Evolutionary conservation across 257 asterid genomes (phyloP).

Genomic region (Gynochthodes officinalis): DNA sequence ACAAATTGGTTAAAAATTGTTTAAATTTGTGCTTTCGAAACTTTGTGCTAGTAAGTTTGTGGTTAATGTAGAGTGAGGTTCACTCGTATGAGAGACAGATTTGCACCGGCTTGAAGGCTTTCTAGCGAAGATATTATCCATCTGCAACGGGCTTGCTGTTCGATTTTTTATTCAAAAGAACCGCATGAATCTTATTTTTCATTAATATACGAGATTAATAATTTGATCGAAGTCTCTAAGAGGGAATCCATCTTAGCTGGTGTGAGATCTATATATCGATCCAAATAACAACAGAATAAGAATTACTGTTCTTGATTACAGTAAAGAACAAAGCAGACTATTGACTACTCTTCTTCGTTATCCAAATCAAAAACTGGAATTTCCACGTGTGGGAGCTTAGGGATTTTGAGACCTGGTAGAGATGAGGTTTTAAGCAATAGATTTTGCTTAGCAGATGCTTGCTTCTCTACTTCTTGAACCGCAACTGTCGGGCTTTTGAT

Average conservation of each 20-base stretch:
- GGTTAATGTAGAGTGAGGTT: too few species aligned
- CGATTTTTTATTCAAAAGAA: too few species aligned
- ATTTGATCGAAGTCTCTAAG: too few species aligned
- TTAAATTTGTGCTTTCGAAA: background rate
- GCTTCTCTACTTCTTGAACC: slow-evolving; percentile 21
- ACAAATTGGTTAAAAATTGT: background rate
- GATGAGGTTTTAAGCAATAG: slow-evolving; percentile 27
- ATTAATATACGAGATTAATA: too few species aligned
- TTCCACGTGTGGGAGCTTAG: slow-evolving; percentile 39
- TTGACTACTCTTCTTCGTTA: slow-evolving; percentile 27
- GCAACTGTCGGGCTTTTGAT: slow-evolving; percentile 8
- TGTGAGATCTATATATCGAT: too few species aligned
- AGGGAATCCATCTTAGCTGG: too few species aligned
- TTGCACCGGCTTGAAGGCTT: too few species aligned
- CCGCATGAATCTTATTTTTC: too few species aligned
- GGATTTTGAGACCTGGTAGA: slow-evolving; percentile 46
- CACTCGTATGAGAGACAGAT: too few species aligned
- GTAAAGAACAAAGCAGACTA: background rate
- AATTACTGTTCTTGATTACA: background rate
- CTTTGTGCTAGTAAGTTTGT: background rate
- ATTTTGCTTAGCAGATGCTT: slow-evolving; percentile 18
- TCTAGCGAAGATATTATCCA: too few species aligned
- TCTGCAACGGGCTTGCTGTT: too few species aligned
- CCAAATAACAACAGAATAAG: background rate
- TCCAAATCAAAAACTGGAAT: slow-evolving; percentile 35